phyloP scores from a whole-genome alignment of 352 stramenopile genomes.

The Globisporangium polare region DNA sequence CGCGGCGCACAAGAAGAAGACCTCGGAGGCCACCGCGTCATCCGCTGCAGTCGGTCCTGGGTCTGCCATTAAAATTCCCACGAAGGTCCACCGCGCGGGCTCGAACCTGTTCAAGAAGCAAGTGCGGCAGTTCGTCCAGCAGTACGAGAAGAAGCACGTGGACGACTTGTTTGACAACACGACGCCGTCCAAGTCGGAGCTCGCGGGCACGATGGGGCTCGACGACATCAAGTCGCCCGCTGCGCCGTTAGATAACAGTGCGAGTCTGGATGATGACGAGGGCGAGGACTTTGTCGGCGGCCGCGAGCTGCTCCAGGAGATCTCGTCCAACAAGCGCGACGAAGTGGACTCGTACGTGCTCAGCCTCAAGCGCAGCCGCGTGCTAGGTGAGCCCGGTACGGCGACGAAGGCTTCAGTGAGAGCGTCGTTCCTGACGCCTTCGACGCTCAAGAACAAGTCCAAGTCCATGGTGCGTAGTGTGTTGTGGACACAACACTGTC shows the following conservation, averaged over 20 bases:
- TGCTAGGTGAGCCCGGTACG: constrained; percentile 10
- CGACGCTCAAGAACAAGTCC: constrained; percentile 24
- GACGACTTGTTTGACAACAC: constrained; percentile 60
- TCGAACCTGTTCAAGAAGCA: constrained; percentile 84
- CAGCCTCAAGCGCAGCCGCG: constrained; percentile 51
- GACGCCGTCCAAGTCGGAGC: constrained; percentile 40
- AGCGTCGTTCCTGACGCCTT: constrained; percentile 10
- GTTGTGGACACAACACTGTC: not conserved
- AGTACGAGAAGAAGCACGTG: constrained; percentile 73
- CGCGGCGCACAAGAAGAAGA: constrained; percentile 24
- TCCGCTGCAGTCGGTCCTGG: not conserved
- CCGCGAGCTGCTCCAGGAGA: constrained; percentile 44
- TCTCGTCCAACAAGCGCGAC: constrained; percentile 53
- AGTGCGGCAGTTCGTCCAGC: constrained; percentile 68
- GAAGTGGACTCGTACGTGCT: constrained; percentile 79
- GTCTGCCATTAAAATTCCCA: constrained; percentile 18
- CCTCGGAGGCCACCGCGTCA: not conserved
- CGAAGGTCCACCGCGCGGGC: constrained; percentile 61
- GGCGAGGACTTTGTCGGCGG: constrained; percentile 35
- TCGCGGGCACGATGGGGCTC: constrained; percentile 25
- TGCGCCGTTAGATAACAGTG: constrained; percentile 12
- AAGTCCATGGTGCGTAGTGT: constrained; percentile 30
- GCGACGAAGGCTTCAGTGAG: not conserved
- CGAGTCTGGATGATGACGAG: constrained; percentile 31
- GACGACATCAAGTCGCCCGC: constrained; percentile 56